A percentile compares a stretch with the other conserved stretches of the same genome.
Evolutionary conservation across 2,329 filamentous ascomycete species (phyloP).

Genomic region (Paradendryphiella salina): DNA sequence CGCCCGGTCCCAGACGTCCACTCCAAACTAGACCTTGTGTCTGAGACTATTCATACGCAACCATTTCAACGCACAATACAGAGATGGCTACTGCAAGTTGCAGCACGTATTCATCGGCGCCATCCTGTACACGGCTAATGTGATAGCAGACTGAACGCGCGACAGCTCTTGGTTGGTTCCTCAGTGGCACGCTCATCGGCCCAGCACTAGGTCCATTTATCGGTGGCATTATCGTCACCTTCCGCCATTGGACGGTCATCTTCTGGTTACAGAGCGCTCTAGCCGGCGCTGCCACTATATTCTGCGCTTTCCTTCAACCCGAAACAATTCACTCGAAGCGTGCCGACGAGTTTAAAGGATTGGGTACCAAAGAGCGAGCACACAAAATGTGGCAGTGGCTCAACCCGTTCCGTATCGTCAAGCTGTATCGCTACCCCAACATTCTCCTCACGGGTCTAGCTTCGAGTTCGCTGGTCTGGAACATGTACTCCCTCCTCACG

Average conservation of each 20-base stretch:
- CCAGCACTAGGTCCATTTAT: slow-evolving; percentile 65
- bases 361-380: slow-evolving; percentile 55
- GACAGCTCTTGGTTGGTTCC: slow-evolving; percentile 73
- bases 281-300: slow-evolving; percentile 61
- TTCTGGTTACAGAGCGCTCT: slow-evolving; percentile 77
- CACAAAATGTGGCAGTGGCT: slow-evolving; percentile 64
- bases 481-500: slow-evolving; percentile 72
- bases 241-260: slow-evolving; percentile 70
- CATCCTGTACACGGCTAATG: slow-evolving; percentile 43
- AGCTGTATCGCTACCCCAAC: slow-evolving; percentile 70
- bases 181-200: slow-evolving; percentile 71
- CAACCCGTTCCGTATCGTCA: slow-evolving; percentile 66
- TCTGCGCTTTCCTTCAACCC: slow-evolving; percentile 68
- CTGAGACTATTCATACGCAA: neutral
- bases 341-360: slow-evolving; percentile 63
- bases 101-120: slow-evolving; percentile 11
- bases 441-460: slow-evolving; percentile 61
- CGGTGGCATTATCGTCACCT: slow-evolving; percentile 76
- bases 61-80: neutral
- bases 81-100: slow-evolving; percentile 3
- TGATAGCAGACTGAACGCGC: slow-evolving; percentile 65
- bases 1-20: neutral
- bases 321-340: slow-evolving; percentile 72
- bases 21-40: neutral
- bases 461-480: slow-evolving; percentile 69